Evolutionary conservation across 305 asterid genomes (phyloP).

Genomic region (Fraxinus sp.): DNA sequence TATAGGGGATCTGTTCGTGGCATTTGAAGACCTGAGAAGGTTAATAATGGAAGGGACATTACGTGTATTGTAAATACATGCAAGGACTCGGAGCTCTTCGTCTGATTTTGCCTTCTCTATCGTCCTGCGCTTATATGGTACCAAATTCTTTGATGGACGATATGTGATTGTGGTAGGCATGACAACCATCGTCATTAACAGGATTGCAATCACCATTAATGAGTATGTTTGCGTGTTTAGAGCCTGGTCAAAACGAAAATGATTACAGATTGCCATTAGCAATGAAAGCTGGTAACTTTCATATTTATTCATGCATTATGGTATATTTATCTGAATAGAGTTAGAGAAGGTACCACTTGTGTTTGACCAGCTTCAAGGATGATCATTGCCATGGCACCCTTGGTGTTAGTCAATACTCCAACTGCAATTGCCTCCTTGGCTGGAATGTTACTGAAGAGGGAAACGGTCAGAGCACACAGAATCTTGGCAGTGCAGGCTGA

Average conservation of each 20-base stretch:
- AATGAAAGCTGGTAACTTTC: not conserved
- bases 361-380: constrained; percentile 76
- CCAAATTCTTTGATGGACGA: constrained; percentile 41
- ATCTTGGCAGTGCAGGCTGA: constrained; percentile 45
- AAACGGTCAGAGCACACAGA: constrained; percentile 38
- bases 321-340: not conserved
- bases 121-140: constrained; percentile 70
- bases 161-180: constrained; percentile 49
- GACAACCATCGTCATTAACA: constrained; percentile 62
- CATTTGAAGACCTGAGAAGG: constrained; percentile 66
- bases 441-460: constrained; percentile 38
- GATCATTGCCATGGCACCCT: constrained; percentile 66
- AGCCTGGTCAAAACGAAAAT: constrained; percentile 40
- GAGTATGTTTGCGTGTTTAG: constrained; percentile 57
- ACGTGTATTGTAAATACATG: constrained; percentile 63
- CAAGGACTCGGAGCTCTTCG: constrained; percentile 66
- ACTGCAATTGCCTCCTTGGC: constrained; percentile 54
- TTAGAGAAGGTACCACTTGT: constrained; percentile 47
- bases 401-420: constrained; percentile 65
- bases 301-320: not conserved
- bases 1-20: constrained; percentile 54
- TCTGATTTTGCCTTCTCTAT: constrained; percentile 63
- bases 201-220: constrained; percentile 57
- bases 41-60: constrained; percentile 60
- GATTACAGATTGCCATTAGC: constrained; percentile 2